Evolutionary conservation across 768 basidiomycete genomes (phyloP).

Genomic region (Exsudoporus frostii): DNA sequence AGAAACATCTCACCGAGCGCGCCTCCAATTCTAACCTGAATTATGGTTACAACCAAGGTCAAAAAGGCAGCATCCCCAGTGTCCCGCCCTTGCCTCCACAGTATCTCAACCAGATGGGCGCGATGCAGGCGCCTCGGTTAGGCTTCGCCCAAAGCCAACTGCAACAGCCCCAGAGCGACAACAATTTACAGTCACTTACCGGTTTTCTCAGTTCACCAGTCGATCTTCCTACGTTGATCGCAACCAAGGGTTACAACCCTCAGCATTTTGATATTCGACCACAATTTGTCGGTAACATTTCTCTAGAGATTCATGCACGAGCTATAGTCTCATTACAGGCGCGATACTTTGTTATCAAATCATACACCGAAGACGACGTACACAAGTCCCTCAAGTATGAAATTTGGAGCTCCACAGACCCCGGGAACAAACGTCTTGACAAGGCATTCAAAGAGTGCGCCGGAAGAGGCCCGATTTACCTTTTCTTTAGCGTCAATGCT

Average conservation of each 20-base stretch:
- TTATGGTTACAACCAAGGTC: constrained; percentile 48
- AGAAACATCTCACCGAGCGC: constrained; percentile 52
- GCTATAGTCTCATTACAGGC: constrained; percentile 48
- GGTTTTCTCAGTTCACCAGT: constrained; percentile 64
- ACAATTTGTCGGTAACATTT: constrained; percentile 53
- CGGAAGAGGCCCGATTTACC: constrained; percentile 90
- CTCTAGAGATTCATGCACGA: background rate
- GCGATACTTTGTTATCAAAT: constrained; percentile 96
- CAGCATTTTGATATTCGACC: constrained; percentile 79
- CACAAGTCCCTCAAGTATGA: constrained; percentile 98
- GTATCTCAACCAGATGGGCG: constrained; percentile 57
- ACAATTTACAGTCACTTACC: constrained; percentile 38
- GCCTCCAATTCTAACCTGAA: constrained; percentile 70
- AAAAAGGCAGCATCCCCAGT: constrained; percentile 48
- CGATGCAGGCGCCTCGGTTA: constrained; percentile 36
- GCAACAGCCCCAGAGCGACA: constrained; percentile 28
- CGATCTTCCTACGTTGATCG: constrained; percentile 82
- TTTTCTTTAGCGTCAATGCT: constrained; percentile 98
- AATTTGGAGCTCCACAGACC: constrained; percentile 96
- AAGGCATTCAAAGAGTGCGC: constrained; percentile 96
- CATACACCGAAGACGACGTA: constrained; percentile 98
- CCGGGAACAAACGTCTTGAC: constrained; percentile 95
- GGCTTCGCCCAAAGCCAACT: constrained; percentile 33
- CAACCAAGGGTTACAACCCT: constrained; percentile 90
- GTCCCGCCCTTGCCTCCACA: constrained; percentile 74